A percentile compares a stretch with the other conserved stretches of the same genome.
These are phyloP conservation scores for Beauveria rudraprayagi DNA, from an alignment of 2,329 filamentous ascomycete species.

Conservation along the genomic window DNA sequence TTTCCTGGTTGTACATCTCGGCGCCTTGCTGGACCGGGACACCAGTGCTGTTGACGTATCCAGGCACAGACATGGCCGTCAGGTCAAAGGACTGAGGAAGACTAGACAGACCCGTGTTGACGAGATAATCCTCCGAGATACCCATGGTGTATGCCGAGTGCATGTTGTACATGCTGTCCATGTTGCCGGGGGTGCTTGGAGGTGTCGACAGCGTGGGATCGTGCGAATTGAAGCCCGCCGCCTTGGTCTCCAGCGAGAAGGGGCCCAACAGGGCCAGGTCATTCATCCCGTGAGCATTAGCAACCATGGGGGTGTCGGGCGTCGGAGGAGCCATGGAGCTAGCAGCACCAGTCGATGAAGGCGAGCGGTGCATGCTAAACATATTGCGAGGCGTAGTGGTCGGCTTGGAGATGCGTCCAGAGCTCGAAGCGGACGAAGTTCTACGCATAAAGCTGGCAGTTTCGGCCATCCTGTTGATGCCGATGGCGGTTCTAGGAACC, in stretches of 20 bases:
- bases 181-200: constrained; percentile 43
- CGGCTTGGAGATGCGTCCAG: constrained; percentile 26
- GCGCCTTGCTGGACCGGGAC: constrained; percentile 15
- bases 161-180: constrained; percentile 32
- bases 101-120: constrained; percentile 38
- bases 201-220: constrained; percentile 44
- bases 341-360: constrained; percentile 29
- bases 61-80: constrained; percentile 27
- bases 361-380: constrained; percentile 35
- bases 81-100: constrained; percentile 42
- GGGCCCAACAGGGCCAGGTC: constrained; percentile 32
- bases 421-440: constrained; percentile 43
- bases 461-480: constrained; percentile 37
- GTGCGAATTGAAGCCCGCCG: constrained; percentile 23
- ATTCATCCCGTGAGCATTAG: constrained; percentile 28
- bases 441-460: constrained; percentile 43
- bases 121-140: constrained; percentile 39
- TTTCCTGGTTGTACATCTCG: constrained; percentile 32
- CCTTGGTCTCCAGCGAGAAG: constrained; percentile 24
- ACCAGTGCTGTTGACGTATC: constrained; percentile 35
- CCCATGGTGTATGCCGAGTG: constrained; percentile 32
- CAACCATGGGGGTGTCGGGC: constrained; percentile 39
- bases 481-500: constrained; percentile 39
- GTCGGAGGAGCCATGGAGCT: constrained; percentile 40
- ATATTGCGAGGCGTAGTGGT: constrained; percentile 28